phyloP scores from a whole-genome alignment of 257 asterid species.

The Fraxinus anomala region DNA sequence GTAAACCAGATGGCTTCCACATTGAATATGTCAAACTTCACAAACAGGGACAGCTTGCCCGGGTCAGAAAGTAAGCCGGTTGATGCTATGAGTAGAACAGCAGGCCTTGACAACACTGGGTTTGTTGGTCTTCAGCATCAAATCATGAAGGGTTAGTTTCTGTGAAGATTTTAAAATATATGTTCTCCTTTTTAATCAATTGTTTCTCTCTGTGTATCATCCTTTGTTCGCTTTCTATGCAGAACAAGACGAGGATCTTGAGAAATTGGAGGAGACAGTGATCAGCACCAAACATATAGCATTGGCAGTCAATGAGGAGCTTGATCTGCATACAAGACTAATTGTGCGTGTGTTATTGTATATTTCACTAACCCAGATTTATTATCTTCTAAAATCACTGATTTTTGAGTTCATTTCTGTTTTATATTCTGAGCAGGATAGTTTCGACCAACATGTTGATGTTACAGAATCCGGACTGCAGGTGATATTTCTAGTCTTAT shows the following conservation, averaged over 20 bases:
- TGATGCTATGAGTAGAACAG: constrained; percentile 77
- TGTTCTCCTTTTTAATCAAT: constrained; percentile 7
- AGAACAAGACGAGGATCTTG: constrained; percentile 98
- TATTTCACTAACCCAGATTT: not conserved
- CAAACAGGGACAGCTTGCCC: constrained; percentile 83
- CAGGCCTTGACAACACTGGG: constrained; percentile 80
- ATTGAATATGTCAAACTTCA: constrained; percentile 85
- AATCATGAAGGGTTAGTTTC: constrained; percentile 90
- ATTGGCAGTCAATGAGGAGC: constrained; percentile 90
- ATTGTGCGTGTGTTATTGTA: constrained; percentile 52
- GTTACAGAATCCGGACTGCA: constrained; percentile 67
- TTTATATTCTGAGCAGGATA: constrained; percentile 50
- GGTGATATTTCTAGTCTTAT: constrained; percentile 40
- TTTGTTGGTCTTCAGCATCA: constrained; percentile 88
- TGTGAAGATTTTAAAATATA: constrained; percentile 15
- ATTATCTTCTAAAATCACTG: not conserved
- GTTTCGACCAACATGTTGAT: constrained; percentile 79
- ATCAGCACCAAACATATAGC: constrained; percentile 94
- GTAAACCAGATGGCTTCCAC: constrained; percentile 80
- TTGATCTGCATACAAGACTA: constrained; percentile 79
- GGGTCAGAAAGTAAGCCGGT: constrained; percentile 86
- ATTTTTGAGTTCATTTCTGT: constrained; percentile 20
- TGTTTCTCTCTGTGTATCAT: not conserved
- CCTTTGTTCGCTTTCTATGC: constrained; percentile 25
- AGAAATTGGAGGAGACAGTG: constrained; percentile 82